A percentile compares a stretch with the other conserved stretches of the same genome.
phyloP scores from a whole-genome alignment of 345 rosid genomes.

The Rhizophora apiculata region DNA sequence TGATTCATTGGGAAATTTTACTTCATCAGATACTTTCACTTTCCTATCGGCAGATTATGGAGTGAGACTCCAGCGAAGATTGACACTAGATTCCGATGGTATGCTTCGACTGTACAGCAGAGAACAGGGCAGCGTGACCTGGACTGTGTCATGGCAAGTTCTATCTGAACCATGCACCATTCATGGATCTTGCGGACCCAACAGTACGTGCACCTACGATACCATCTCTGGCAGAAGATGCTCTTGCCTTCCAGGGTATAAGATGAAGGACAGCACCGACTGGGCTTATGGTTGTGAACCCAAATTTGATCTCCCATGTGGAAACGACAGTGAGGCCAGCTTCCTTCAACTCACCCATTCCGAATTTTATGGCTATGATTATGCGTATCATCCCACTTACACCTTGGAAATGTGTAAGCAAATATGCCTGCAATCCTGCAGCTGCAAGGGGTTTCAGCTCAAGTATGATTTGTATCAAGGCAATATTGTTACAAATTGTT shows the following conservation, averaged over 20 bases:
- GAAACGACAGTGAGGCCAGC: neutral
- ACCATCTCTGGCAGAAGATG: constrained; percentile 24
- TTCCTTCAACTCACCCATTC: constrained; percentile 16
- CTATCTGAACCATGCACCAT: constrained; percentile 13
- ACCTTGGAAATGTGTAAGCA: constrained; percentile 1
- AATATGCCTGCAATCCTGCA: neutral
- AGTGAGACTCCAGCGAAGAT: constrained; percentile 10
- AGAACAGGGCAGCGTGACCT: neutral
- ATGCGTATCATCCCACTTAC: neutral
- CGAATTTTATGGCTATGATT: constrained; percentile 12
- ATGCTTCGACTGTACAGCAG: constrained; percentile 34
- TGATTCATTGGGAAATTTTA: constrained; percentile 21
- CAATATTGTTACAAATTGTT: neutral
- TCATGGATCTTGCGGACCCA: constrained; percentile 36
- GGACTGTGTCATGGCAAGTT: constrained; percentile 37
- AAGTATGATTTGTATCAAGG: neutral
- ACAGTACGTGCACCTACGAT: constrained; percentile 30
- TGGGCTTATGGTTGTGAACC: constrained; percentile 39
- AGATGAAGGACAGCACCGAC: constrained; percentile 10
- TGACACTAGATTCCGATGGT: constrained; percentile 41
- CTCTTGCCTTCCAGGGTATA: constrained; percentile 32
- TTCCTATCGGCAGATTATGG: constrained; percentile 30
- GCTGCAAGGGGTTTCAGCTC: constrained; percentile 2
- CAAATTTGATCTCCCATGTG: constrained; percentile 19
- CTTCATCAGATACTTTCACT: constrained; percentile 20